Percentiles rank a stretch among this genome's conserved stretches.
Conservation (phyloP, 2,329 filamentous ascomycete species). For the Dothiorella sarmentorum region DNA sequence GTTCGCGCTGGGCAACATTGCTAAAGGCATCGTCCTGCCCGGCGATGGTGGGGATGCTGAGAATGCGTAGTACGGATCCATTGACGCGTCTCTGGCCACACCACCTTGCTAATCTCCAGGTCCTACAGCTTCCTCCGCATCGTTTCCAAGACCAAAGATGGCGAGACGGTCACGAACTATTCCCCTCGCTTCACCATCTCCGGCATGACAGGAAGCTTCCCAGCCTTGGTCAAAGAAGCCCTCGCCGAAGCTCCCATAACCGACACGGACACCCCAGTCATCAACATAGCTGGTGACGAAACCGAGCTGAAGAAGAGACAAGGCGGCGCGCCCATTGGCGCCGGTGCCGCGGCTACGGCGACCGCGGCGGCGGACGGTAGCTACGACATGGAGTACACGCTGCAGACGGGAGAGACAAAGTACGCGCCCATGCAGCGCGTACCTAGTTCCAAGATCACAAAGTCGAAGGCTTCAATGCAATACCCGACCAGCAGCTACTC, state of each 20-base stretch:
- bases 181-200: conserved; percentile 62
- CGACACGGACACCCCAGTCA: not conserved
- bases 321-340: conserved; percentile 8
- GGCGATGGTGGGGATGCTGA: conserved; percentile 38
- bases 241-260: not conserved
- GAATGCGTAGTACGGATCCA: conserved; percentile 23
- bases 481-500: conserved; percentile 57
- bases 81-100: not conserved
- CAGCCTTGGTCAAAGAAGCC: conserved; percentile 43
- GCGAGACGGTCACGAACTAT: conserved; percentile 56
- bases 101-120: conserved; percentile 20
- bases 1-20: conserved; percentile 41
- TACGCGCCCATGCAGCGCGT: conserved; percentile 61
- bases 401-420: conserved; percentile 56
- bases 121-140: conserved; percentile 42
- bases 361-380: conserved; percentile 30
- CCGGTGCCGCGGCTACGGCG: conserved; percentile 25
- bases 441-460: conserved; percentile 58
- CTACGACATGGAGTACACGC: conserved; percentile 49
- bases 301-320: conserved; percentile 11
- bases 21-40: conserved; percentile 45
- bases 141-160: conserved; percentile 52
- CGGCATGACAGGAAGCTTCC: conserved; percentile 61
- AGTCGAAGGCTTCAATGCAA: conserved; percentile 47
- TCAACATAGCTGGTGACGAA: not conserved